Conservation (phyloP, 139 green algal genomes). For the Chlamydomonas sphaeroides region DNA sequence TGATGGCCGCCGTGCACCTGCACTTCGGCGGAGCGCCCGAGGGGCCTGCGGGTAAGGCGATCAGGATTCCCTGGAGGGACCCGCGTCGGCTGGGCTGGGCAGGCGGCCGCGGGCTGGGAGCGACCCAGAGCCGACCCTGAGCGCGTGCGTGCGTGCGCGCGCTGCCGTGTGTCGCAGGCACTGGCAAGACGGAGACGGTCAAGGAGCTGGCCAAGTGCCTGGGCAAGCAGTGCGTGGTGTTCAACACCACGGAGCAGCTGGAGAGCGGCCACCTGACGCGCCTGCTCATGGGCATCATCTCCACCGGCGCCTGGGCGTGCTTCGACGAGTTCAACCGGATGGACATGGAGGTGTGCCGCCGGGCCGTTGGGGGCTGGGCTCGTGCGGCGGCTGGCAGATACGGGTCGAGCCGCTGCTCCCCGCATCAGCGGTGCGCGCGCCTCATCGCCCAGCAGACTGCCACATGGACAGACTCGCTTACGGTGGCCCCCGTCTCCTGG, state of each 20-base stretch:
- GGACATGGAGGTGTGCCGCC: conserved; percentile 76
- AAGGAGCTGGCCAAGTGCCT: conserved; percentile 82
- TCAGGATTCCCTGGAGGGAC: no score
- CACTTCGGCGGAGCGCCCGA: conserved; percentile 66
- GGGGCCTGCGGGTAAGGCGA: conserved; percentile 46
- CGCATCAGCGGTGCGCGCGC: no score
- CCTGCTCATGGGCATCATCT: conserved; percentile 52
- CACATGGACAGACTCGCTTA: no score
- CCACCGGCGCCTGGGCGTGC: conserved; percentile 79
- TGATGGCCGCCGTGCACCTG: conserved; percentile 64
- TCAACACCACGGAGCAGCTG: conserved; percentile 75
- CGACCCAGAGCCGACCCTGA: no score
- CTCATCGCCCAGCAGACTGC: no score
- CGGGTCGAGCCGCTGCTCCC: no score
- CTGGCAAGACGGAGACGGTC: conserved; percentile 85
- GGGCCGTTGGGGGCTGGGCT: no score
- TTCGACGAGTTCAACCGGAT: conserved; percentile 95
- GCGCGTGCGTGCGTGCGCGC: conserved; percentile 42
- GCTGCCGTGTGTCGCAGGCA: no score
- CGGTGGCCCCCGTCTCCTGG: background rate
- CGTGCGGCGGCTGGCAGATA: no score
- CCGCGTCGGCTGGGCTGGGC: no score
- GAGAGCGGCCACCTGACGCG: conserved; percentile 51
- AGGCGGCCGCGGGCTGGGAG: no score
- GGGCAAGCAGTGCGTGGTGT: conserved; percentile 82